Evolutionary conservation across 1,284 basidiomycete species (phyloP).

Genomic region (Irpex lacteus): DNA sequence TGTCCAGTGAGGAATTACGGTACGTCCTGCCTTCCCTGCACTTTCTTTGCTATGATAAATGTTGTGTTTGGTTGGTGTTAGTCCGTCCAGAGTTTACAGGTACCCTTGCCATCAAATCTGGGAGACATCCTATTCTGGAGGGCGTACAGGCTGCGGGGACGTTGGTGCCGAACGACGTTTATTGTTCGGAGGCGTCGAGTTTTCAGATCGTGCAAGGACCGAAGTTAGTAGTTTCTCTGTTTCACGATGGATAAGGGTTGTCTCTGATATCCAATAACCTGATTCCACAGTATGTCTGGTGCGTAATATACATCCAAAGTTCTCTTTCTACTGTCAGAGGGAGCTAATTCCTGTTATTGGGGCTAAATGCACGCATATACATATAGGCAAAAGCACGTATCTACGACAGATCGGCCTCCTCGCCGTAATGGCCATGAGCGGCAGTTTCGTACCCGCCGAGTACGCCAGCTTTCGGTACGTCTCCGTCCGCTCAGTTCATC

Average conservation of each 20-base stretch:
- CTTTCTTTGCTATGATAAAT: not conserved
- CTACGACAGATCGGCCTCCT: constrained; percentile 85
- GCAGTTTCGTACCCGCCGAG: constrained; percentile 89
- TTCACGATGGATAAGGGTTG: not conserved
- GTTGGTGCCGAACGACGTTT: constrained; percentile 85
- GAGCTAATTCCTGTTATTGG: no score
- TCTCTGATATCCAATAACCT: not conserved
- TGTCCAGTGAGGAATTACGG: constrained; percentile 68
- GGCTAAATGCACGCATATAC: not conserved
- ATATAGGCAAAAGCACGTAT: constrained; percentile 86
- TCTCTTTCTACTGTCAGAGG: no score
- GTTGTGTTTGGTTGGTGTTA: constrained; percentile 26
- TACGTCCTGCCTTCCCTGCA: constrained; percentile 24
- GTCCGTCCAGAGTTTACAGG: constrained; percentile 87
- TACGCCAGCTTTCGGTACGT: constrained; percentile 79
- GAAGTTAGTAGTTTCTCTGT: constrained; percentile 62
- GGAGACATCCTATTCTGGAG: constrained; percentile 86
- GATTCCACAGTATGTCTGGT: constrained; percentile 76
- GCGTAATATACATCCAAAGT: constrained; percentile 8
- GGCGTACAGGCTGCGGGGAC: constrained; percentile 64
- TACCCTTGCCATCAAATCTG: constrained; percentile 82
- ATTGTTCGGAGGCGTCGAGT: constrained; percentile 73
- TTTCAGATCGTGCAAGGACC: constrained; percentile 91
- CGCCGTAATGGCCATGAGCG: constrained; percentile 83
- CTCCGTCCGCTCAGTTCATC: constrained; percentile 21